phyloP scores from a whole-genome alignment of 805 yeast genomes.

The Yueomyces sinensis region DNA sequence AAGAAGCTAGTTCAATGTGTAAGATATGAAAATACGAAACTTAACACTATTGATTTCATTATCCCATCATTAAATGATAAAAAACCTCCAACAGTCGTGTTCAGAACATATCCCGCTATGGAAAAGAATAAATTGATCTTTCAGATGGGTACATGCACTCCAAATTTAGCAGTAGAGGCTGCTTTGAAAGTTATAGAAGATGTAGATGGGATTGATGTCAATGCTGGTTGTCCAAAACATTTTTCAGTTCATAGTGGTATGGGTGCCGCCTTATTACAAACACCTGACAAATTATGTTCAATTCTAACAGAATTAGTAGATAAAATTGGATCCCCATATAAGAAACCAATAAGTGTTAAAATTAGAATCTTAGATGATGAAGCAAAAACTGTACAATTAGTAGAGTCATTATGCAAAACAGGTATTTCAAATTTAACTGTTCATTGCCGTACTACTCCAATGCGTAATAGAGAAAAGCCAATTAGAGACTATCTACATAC shows the following conservation, averaged over 20 bases:
- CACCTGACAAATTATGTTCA: slow-evolving; percentile 65
- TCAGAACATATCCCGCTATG: slow-evolving; percentile 52
- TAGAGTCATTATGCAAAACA: slow-evolving; percentile 46
- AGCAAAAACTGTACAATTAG: slow-evolving; percentile 46
- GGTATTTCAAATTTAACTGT: slow-evolving; percentile 81
- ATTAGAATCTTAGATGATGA: slow-evolving; percentile 63
- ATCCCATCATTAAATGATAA: slow-evolving; percentile 23
- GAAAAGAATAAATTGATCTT: slow-evolving; percentile 66
- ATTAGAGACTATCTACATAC: slow-evolving; percentile 53
- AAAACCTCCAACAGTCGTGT: slow-evolving; percentile 44
- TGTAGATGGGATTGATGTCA: slow-evolving; percentile 86
- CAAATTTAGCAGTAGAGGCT: slow-evolving; percentile 80
- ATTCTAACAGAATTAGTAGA: slow-evolving; percentile 59
- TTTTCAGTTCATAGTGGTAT: slow-evolving; percentile 90
- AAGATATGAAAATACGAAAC: slow-evolving; percentile 42
- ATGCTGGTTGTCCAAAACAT: slow-evolving; percentile 96
- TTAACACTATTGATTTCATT: slow-evolving; percentile 51
- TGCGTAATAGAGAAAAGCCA: slow-evolving; percentile 82
- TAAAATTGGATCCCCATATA: slow-evolving; percentile 64
- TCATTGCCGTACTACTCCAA: slow-evolving; percentile 79
- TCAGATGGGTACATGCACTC: slow-evolving; percentile 80
- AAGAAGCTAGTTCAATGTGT: slow-evolving; percentile 63
- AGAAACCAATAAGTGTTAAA: slow-evolving; percentile 81
- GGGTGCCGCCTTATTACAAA: slow-evolving; percentile 86
- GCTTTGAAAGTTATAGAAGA: slow-evolving; percentile 70